These are phyloP conservation scores for Escallonia rubra DNA, from an alignment of 129 eudicot species.

Conservation along the genomic window DNA sequence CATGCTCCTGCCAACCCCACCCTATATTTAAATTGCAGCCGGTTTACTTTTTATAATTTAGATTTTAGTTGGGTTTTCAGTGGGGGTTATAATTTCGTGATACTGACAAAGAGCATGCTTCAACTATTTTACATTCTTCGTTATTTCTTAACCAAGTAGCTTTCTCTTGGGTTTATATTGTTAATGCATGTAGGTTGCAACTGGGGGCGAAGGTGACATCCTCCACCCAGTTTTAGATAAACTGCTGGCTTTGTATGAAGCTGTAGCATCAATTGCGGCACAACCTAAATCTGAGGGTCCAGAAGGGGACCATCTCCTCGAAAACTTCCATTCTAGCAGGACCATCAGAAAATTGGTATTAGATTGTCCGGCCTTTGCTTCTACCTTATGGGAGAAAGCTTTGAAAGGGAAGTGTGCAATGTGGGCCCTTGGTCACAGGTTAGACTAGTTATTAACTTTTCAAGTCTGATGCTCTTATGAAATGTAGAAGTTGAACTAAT, in stretches of 20 bases:
- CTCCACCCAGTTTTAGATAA: constrained; percentile 65
- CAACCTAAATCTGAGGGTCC: constrained; percentile 51
- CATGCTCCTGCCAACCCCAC: too few relatives aligned
- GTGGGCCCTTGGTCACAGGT: constrained; percentile 97
- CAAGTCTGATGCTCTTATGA: too few relatives aligned
- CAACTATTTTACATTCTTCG: too few relatives aligned
- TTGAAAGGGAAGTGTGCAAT: constrained; percentile 61
- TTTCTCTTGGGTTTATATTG: neutral
- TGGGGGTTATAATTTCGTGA: too few relatives aligned
- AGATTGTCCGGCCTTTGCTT: constrained; percentile 77
- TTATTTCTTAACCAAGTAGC: neutral
- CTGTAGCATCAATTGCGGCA: constrained; percentile 52
- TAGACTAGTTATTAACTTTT: neutral
- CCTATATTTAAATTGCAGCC: too few relatives aligned
- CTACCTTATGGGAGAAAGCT: constrained; percentile 64
- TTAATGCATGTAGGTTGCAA: constrained; percentile 59
- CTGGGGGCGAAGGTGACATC: constrained; percentile 71
- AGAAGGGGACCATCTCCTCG: constrained; percentile 67
- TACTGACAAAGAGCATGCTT: too few relatives aligned
- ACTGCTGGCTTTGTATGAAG: constrained; percentile 50
- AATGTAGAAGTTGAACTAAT: neutral
- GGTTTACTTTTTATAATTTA: too few relatives aligned
- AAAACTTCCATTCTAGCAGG: constrained; percentile 83
- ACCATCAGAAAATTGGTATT: constrained; percentile 64
- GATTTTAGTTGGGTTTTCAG: too few relatives aligned